Evolutionary conservation across 73 alveolate genomes (phyloP).

Genomic region (Stentor roeselii): DNA sequence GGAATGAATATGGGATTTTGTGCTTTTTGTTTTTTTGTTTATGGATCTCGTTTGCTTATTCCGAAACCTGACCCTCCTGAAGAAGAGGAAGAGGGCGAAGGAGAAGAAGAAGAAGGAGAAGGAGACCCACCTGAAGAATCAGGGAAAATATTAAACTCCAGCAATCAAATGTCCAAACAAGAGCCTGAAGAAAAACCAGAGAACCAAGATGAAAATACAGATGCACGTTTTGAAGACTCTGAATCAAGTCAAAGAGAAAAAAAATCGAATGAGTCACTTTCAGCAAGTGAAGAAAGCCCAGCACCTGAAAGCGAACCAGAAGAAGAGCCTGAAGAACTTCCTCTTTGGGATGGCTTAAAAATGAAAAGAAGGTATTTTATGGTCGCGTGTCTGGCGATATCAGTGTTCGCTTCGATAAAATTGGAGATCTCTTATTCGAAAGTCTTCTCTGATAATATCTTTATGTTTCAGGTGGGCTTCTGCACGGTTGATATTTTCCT

Average conservation of each 20-base stretch:
- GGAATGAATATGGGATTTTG: slow-evolving; percentile 41
- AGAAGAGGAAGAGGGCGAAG: slow-evolving; percentile 21
- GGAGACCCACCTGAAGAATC: neutral
- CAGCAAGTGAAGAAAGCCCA: neutral
- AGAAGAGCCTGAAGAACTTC: slow-evolving; percentile 17
- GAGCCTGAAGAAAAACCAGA: slow-evolving; percentile 47
- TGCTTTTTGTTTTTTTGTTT: slow-evolving; percentile 25
- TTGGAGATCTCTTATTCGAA: slow-evolving; percentile 57
- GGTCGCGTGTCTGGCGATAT: slow-evolving; percentile 34
- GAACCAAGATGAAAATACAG: slow-evolving; percentile 19
- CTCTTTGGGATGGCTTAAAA: slow-evolving; percentile 40
- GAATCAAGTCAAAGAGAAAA: slow-evolving; percentile 41
- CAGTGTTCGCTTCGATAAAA: slow-evolving; percentile 42
- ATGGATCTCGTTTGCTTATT: slow-evolving; percentile 24
- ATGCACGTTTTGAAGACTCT: slow-evolving; percentile 37
- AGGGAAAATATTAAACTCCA: too few relatives aligned
- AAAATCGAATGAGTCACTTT: slow-evolving; percentile 28
- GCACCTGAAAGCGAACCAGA: neutral
- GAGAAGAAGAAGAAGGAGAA: slow-evolving; percentile 1
- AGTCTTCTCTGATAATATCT: slow-evolving; percentile 39
- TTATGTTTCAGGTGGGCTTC: slow-evolving; percentile 38
- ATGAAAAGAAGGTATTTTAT: slow-evolving; percentile 56
- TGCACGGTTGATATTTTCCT: slow-evolving; percentile 35
- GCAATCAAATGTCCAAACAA: neutral
- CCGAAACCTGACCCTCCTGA: slow-evolving; percentile 28